phyloP scores from a whole-genome alignment of 768 basidiomycete genomes.

The Boletus subcaerulescens region DNA sequence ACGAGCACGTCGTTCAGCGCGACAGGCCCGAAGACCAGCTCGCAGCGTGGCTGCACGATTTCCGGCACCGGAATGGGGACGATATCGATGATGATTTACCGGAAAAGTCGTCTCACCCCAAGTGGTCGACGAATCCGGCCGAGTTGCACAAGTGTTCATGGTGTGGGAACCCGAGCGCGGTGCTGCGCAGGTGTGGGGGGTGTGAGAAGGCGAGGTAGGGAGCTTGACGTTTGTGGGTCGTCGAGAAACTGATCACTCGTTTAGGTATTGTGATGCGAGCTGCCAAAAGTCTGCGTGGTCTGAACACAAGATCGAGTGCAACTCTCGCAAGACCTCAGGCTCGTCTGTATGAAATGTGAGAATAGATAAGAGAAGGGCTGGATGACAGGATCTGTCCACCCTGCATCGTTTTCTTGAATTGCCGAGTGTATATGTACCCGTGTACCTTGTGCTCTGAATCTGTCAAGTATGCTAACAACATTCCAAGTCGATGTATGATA shows the following conservation, averaged over 20 bases:
- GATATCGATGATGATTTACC: slow-evolving; percentile 31
- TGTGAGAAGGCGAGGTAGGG: slow-evolving; percentile 41
- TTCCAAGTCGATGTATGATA: slow-evolving; percentile 10
- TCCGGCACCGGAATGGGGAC: slow-evolving; percentile 41
- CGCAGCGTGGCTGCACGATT: slow-evolving; percentile 52
- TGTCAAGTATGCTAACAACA: neutral
- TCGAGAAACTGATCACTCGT: neutral
- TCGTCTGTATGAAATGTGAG: neutral
- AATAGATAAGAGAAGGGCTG: neutral
- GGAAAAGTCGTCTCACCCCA: slow-evolving; percentile 38
- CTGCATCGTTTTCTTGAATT: neutral
- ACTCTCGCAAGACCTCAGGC: neutral
- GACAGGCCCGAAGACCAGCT: slow-evolving; percentile 55
- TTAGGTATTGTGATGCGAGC: slow-evolving; percentile 14
- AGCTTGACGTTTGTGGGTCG: neutral
- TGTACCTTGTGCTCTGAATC: neutral
- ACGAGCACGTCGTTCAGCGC: slow-evolving; percentile 31
- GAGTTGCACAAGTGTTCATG: slow-evolving; percentile 59
- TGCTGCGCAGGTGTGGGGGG: slow-evolving; percentile 49
- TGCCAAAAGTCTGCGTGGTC: slow-evolving; percentile 18
- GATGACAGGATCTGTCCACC: slow-evolving; percentile 4
- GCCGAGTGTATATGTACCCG: neutral
- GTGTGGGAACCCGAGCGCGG: slow-evolving; percentile 61
- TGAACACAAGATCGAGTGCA: slow-evolving; percentile 14
- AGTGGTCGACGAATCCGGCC: slow-evolving; percentile 47